phyloP scores from a whole-genome alignment of 208 protist genomes.

The Novymonas esmeraldas region DNA sequence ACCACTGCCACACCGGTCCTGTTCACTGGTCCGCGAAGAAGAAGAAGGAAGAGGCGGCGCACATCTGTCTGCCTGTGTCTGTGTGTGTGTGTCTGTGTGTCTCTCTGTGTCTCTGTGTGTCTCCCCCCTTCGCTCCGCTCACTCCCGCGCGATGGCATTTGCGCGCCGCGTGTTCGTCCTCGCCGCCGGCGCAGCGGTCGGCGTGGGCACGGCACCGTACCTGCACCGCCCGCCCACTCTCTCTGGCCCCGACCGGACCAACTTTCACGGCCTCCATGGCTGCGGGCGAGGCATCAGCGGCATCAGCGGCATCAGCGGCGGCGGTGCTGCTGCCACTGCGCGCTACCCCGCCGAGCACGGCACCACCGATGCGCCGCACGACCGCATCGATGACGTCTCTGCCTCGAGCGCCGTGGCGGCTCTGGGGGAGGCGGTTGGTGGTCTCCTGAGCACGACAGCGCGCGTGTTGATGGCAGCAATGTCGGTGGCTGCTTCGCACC shows the following conservation, averaged over 20 bases:
- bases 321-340: too few species aligned
- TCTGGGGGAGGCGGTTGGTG: background rate
- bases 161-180: background rate
- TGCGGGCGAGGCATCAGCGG: background rate
- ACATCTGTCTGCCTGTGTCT: background rate
- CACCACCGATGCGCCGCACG: background rate
- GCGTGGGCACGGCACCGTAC: slow-evolving; percentile 14
- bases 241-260: background rate
- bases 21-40: too few species aligned
- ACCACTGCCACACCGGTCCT: too few species aligned
- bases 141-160: slow-evolving; percentile 11
- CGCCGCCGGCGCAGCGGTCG: slow-evolving; percentile 8
- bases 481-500: background rate
- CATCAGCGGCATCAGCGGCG: background rate
- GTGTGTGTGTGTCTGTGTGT: background rate
- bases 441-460: background rate
- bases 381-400: background rate
- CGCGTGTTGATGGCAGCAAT: background rate
- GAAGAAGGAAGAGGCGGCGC: background rate
- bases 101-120: background rate
- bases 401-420: background rate
- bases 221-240: background rate
- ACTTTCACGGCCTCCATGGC: background rate
- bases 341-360: background rate
- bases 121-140: background rate